Evolutionary conservation across 148 eudicot genomes (phyloP).

Genomic region (Heliamphora exappendiculata): DNA sequence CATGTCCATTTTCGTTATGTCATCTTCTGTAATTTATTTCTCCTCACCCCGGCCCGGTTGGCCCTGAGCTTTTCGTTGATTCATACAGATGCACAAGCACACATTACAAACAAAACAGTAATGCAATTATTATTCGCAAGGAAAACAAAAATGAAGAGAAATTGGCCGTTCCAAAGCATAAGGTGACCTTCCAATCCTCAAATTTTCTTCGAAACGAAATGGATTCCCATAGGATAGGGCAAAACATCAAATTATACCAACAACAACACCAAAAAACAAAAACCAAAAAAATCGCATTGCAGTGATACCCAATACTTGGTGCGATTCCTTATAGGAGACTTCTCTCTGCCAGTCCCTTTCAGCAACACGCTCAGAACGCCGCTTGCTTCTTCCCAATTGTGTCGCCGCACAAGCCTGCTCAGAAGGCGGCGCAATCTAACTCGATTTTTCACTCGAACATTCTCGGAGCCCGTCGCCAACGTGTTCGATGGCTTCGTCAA

Average conservation of each 20-base stretch:
- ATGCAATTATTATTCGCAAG: not conserved
- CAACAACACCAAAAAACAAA: not conserved
- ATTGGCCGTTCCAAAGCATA: not conserved
- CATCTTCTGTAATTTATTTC: not conserved
- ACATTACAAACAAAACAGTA: not conserved
- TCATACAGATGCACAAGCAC: not conserved
- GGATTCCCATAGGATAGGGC: not conserved
- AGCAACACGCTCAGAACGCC: slow-evolving; percentile 57
- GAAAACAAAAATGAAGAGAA: not conserved
- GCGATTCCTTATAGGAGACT: slow-evolving; percentile 30
- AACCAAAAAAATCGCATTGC: not conserved
- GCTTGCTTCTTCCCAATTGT: slow-evolving; percentile 63
- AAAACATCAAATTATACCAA: not conserved
- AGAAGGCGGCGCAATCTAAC: slow-evolving; percentile 36
- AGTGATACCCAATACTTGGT: slow-evolving; percentile 52
- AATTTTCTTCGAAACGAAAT: not conserved
- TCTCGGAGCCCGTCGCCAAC: slow-evolving; percentile 27
- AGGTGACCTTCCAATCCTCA: not conserved
- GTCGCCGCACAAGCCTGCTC: slow-evolving; percentile 35
- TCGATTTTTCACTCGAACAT: slow-evolving; percentile 38
- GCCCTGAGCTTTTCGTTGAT: not conserved
- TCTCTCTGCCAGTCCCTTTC: slow-evolving; percentile 42
- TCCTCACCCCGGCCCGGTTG: not conserved
- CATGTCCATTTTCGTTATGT: not conserved
- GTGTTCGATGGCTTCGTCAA: slow-evolving; percentile 46